Percentiles rank a stretch among this genome's conserved stretches.
phyloP scores from a whole-genome alignment of 1,139 yeast genomes.

The Yamadazyma trypodendri region DNA sequence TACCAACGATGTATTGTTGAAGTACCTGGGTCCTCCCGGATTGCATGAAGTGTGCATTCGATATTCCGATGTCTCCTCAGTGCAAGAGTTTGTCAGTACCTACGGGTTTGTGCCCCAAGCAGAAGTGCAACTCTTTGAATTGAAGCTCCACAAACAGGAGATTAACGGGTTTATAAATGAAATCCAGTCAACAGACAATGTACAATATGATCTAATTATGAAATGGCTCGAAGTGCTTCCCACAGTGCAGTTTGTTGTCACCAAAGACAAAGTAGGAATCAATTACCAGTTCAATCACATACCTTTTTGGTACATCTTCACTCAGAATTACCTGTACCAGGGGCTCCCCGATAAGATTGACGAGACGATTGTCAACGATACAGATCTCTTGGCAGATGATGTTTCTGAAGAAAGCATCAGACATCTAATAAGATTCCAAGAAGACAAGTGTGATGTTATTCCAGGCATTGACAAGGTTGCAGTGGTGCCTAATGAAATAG shows the following conservation, averaged over 20 bases:
- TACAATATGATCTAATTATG: conserved; percentile 15
- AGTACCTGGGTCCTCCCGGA: conserved; percentile 14
- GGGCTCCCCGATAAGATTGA: conserved; percentile 11
- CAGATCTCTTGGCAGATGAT: conserved; percentile 8
- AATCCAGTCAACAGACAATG: conserved; percentile 12
- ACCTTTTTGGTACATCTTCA: conserved; percentile 18
- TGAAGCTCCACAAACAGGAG: conserved; percentile 8
- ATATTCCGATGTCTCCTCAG: conserved; percentile 12
- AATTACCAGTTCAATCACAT: conserved; percentile 17
- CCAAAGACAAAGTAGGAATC: conserved; percentile 17
- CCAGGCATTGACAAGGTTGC: conserved; percentile 23
- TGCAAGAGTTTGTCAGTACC: conserved; percentile 39
- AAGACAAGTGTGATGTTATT: conserved; percentile 24
- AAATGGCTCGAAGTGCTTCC: conserved; percentile 30
- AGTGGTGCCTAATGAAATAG: conserved; percentile 10
- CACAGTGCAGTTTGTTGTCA: conserved; percentile 21
- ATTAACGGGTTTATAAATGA: conserved; percentile 12
- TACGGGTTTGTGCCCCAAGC: conserved; percentile 60
- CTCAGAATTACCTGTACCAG: conserved; percentile 9
- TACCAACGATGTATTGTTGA: conserved; percentile 43
- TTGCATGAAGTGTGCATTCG: conserved; percentile 19
- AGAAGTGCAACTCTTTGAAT: conserved; percentile 11
- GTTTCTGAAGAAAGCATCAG: conserved; percentile 8
- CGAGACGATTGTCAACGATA: conserved; percentile 8
- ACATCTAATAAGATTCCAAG: conserved; percentile 23